phyloP scores from a whole-genome alignment of 1,139 yeast species.

The Diutina siamensis region DNA sequence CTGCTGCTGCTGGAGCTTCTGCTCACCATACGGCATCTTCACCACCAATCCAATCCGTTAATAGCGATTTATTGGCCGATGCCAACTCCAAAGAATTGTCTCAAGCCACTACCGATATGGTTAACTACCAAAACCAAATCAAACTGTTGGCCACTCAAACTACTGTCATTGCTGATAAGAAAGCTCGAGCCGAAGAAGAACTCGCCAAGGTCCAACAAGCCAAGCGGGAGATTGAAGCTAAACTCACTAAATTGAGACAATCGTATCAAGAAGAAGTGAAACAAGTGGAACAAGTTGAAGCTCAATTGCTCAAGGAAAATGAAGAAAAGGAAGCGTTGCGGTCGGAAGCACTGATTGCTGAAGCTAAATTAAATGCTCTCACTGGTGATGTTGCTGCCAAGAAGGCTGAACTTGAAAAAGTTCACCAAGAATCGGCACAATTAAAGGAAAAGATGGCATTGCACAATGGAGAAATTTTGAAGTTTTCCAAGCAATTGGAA shows the following conservation, averaged over 20 bases:
- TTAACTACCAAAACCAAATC: constrained; percentile 77
- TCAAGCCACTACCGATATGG: constrained; percentile 74
- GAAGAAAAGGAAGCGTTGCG: constrained; percentile 64
- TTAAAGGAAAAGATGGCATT: constrained; percentile 58
- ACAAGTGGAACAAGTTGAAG: constrained; percentile 63
- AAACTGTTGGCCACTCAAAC: constrained; percentile 71
- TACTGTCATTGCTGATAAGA: constrained; percentile 54
- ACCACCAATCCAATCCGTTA: constrained; percentile 10
- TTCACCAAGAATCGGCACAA: constrained; percentile 53
- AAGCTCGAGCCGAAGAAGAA: constrained; percentile 67
- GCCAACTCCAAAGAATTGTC: constrained; percentile 57
- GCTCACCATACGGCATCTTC: background rate
- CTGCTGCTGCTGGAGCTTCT: background rate
- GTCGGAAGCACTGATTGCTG: constrained; percentile 68
- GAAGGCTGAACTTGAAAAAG: constrained; percentile 47
- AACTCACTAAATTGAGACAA: constrained; percentile 52
- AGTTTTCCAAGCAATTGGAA: constrained; percentile 45
- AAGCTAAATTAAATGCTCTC: constrained; percentile 68
- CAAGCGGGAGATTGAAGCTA: constrained; percentile 61
- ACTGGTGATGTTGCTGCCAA: constrained; percentile 55
- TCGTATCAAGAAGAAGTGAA: constrained; percentile 72
- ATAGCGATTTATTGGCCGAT: constrained; percentile 46
- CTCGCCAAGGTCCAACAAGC: constrained; percentile 49
- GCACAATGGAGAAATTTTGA: constrained; percentile 55
- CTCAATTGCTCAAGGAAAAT: constrained; percentile 43